A percentile compares a stretch with the other conserved stretches of the same genome.
Evolutionary conservation across 139 green algal genomes (phyloP).

Genomic region (Pedinophyceae sp.): DNA sequence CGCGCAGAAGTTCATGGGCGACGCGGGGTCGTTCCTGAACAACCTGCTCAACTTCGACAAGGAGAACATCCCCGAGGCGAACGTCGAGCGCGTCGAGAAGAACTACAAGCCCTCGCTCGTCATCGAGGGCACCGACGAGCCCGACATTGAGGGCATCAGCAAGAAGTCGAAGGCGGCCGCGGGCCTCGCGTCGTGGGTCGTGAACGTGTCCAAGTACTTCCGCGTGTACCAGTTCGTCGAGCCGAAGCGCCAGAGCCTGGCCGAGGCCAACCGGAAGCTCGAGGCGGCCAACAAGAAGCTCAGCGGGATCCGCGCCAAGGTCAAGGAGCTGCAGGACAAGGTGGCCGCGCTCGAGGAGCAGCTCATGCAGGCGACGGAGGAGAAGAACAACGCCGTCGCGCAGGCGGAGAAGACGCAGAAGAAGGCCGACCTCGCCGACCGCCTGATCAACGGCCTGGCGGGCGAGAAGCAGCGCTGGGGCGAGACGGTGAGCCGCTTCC

Average conservation of each 20-base stretch:
- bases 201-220: slow-evolving; percentile 92
- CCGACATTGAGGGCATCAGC: slow-evolving; percentile 39
- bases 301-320: slow-evolving; percentile 45
- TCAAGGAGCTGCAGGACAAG: slow-evolving; percentile 66
- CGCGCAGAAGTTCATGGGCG: slow-evolving; percentile 81
- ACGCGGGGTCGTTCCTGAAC: slow-evolving; percentile 78
- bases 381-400: slow-evolving; percentile 72
- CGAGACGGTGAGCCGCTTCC: slow-evolving; percentile 38
- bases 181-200: slow-evolving; percentile 72
- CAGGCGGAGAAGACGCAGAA: slow-evolving; percentile 62
- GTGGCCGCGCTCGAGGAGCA: slow-evolving; percentile 58
- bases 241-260: slow-evolving; percentile 64
- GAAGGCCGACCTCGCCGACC: slow-evolving; percentile 70
- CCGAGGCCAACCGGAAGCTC: slow-evolving; percentile 69
- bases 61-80: slow-evolving; percentile 58
- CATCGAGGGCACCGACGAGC: neutral
- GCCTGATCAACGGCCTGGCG: slow-evolving; percentile 72
- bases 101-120: slow-evolving; percentile 42
- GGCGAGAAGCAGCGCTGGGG: slow-evolving; percentile 76
- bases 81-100: slow-evolving; percentile 34
- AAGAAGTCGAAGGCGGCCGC: slow-evolving; percentile 73
- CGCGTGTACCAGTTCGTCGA: slow-evolving; percentile 84
- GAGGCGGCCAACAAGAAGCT: slow-evolving; percentile 75
- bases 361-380: slow-evolving; percentile 70
- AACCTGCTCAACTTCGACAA: slow-evolving; percentile 76